phyloP scores from a whole-genome alignment of 2,329 filamentous ascomycete genomes.

The Phyllosticta paracitricarpa region DNA sequence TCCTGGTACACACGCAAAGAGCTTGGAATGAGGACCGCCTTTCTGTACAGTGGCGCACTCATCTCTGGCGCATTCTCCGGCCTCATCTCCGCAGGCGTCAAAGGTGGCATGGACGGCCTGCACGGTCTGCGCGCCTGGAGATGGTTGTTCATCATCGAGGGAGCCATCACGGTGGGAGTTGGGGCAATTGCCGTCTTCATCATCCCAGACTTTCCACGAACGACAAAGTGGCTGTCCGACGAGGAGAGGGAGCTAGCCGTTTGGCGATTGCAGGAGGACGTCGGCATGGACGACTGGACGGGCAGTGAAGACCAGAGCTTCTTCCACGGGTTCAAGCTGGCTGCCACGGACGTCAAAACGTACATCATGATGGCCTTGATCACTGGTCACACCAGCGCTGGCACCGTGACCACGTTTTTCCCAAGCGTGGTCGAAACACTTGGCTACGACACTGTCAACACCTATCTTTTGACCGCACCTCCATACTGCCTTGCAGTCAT shows the following conservation, averaged over 20 bases:
- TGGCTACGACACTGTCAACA: slow-evolving; percentile 35
- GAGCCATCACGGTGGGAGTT: slow-evolving; percentile 35
- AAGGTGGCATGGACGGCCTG: slow-evolving; percentile 50
- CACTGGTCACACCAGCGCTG: slow-evolving; percentile 31
- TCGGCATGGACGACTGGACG: slow-evolving; percentile 32
- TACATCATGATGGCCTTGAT: slow-evolving; percentile 30
- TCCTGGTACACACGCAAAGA: slow-evolving; percentile 64
- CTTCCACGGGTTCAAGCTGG: slow-evolving; percentile 31
- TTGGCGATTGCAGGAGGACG: slow-evolving; percentile 28
- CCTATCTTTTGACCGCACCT: slow-evolving; percentile 42
- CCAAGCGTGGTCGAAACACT: slow-evolving; percentile 36
- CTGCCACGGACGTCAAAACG: slow-evolving; percentile 29
- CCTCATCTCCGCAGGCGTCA: slow-evolving; percentile 50
- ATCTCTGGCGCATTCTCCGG: slow-evolving; percentile 65
- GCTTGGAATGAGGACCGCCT: slow-evolving; percentile 53
- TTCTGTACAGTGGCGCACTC: slow-evolving; percentile 58
- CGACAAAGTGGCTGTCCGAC: slow-evolving; percentile 29
- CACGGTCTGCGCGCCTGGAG: slow-evolving; percentile 50
- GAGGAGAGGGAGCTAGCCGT: slow-evolving; percentile 29
- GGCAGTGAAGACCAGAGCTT: slow-evolving; percentile 26
- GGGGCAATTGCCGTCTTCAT: slow-evolving; percentile 49
- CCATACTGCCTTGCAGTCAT: slow-evolving; percentile 49
- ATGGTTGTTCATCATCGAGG: slow-evolving; percentile 17
- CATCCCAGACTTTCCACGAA: slow-evolving; percentile 57
- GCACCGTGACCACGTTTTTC: slow-evolving; percentile 36